These are phyloP conservation scores for Beauveria sp. DNA, from an alignment of 2,329 filamentous ascomycete species.

Conservation along the genomic window DNA sequence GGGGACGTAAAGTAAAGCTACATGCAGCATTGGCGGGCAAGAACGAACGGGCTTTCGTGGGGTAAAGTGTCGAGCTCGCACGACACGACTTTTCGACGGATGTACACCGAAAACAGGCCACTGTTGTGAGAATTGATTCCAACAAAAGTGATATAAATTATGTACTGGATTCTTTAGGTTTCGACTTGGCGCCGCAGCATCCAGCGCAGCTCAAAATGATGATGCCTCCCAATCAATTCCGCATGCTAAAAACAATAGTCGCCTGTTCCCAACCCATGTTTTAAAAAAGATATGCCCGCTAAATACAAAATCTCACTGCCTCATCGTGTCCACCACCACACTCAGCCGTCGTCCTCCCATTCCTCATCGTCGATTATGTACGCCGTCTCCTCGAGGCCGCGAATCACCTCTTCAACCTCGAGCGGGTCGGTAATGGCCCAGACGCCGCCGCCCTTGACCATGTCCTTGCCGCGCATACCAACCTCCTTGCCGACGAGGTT, in stretches of 20 bases:
- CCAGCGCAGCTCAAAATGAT: not conserved
- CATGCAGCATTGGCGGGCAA: not conserved
- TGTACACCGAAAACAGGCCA: not conserved
- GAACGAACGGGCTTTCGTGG: not conserved
- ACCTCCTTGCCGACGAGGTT: constrained; percentile 95
- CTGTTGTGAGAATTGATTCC: not conserved
- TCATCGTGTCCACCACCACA: not conserved
- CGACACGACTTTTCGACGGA: too few species aligned
- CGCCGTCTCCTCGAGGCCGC: constrained; percentile 58
- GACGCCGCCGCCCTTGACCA: constrained; percentile 80
- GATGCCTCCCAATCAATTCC: not conserved
- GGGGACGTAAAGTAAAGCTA: not conserved
- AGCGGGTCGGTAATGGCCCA: constrained; percentile 82
- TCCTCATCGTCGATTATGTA: constrained; percentile 41
- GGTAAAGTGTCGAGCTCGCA: too few species aligned
- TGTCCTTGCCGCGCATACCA: constrained; percentile 70
- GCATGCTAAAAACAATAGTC: not conserved
- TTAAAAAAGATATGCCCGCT: constrained; percentile 6
- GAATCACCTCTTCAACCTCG: constrained; percentile 63
- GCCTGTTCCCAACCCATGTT: not conserved
- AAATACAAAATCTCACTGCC: not conserved
- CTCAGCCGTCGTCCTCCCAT: constrained; percentile 14
- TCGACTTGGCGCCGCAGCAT: not conserved
- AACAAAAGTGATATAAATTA: not conserved
- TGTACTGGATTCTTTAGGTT: not conserved